Evolutionary conservation across 805 yeast species (phyloP).

Genomic region (Starmerella apicola): DNA sequence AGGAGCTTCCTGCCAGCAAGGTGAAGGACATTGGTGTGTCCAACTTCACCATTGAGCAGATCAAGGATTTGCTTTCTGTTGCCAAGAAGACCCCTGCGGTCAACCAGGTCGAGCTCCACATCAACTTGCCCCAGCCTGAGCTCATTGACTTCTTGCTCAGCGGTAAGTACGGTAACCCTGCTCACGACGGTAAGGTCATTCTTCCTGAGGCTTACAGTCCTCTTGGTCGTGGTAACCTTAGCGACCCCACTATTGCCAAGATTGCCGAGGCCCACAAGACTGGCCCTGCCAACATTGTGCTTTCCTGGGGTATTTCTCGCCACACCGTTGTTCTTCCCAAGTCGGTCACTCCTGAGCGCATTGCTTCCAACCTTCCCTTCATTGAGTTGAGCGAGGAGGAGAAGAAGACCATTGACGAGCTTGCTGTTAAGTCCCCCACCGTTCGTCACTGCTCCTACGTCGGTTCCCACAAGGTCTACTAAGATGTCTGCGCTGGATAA

Average conservation of each 20-base stretch:
- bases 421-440: too few relatives aligned
- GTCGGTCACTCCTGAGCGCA: constrained; percentile 53
- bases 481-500: too few relatives aligned
- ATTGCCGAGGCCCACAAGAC: constrained; percentile 45
- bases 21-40: constrained; percentile 62
- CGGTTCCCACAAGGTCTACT: too few relatives aligned
- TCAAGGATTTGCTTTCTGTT: constrained; percentile 35
- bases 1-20: constrained; percentile 40
- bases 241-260: constrained; percentile 40
- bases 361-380: constrained; percentile 33
- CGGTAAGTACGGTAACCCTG: constrained; percentile 19
- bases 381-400: constrained; percentile 36
- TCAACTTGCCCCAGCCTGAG: constrained; percentile 52
- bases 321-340: constrained; percentile 57
- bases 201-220: constrained; percentile 22
- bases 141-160: constrained; percentile 38
- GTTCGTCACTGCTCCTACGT: too few relatives aligned
- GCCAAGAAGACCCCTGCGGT: constrained; percentile 49
- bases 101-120: constrained; percentile 66
- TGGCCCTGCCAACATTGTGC: constrained; percentile 24
- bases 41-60: constrained; percentile 43
- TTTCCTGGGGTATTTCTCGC: constrained; percentile 31
- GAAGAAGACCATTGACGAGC: constrained; percentile 25
- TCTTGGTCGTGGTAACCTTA: constrained; percentile 54
- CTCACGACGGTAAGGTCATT: constrained; percentile 17